These are phyloP conservation scores for Entelexis sorbosivorans DNA, from an alignment of 1,139 yeast genomes.

Conservation along the genomic window DNA sequence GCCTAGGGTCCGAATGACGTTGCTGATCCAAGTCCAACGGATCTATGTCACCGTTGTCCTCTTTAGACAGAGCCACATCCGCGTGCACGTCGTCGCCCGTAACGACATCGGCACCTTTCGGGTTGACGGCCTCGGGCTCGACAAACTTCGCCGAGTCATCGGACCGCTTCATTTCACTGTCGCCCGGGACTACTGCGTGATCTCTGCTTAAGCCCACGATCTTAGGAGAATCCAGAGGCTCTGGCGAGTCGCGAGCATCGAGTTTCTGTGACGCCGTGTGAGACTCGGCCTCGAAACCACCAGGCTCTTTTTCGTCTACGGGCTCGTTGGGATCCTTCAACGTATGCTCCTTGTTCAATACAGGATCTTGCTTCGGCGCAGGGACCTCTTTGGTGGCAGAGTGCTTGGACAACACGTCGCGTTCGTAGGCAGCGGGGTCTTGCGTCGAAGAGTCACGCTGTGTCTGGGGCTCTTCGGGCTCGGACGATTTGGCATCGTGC, in stretches of 20 bases:
- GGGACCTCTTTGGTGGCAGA: background rate
- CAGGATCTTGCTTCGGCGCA: background rate
- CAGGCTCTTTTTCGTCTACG: background rate
- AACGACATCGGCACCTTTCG: background rate
- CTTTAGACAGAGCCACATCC: background rate
- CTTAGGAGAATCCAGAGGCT: background rate
- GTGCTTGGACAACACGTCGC: constrained; percentile 6
- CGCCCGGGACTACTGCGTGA: too few relatives aligned
- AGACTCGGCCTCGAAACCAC: background rate
- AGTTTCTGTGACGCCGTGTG: background rate
- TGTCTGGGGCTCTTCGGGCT: background rate
- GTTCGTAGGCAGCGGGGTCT: background rate
- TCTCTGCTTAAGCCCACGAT: too few relatives aligned
- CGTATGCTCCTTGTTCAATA: background rate
- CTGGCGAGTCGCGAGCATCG: background rate
- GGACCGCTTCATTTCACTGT: too few relatives aligned
- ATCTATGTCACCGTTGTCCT: background rate
- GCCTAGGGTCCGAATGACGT: too few relatives aligned
- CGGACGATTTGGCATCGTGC: too few relatives aligned
- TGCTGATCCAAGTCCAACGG: background rate
- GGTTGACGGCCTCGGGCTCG: constrained; percentile 2
- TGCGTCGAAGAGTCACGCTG: too few relatives aligned
- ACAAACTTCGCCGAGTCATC: background rate
- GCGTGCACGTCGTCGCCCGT: background rate
- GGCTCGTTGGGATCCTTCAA: background rate